Conservation (phyloP, 345 rosid genomes). For the Eucalyptus fibrosa region DNA sequence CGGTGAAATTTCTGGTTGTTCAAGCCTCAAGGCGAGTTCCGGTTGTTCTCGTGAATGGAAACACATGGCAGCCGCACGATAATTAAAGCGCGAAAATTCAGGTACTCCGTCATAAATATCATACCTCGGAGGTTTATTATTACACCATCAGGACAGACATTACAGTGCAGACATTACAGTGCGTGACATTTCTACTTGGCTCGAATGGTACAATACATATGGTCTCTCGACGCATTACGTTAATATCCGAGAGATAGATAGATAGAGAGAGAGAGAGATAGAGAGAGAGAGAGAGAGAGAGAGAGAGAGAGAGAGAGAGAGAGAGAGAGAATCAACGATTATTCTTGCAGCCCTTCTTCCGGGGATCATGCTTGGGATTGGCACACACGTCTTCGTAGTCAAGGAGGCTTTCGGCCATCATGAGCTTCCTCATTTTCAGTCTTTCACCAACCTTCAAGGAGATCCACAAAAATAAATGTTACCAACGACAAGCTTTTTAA, state of each 20-base stretch:
- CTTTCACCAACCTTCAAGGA: not conserved
- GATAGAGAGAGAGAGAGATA: not conserved
- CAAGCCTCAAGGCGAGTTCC: not conserved
- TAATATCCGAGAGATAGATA: not conserved
- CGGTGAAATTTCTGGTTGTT: not conserved
- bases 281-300: not conserved
- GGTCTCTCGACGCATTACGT: not conserved
- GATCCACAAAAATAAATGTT: not conserved
- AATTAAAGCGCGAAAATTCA: not conserved
- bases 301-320: not conserved
- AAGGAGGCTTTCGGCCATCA: not conserved
- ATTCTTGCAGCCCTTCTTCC: not conserved
- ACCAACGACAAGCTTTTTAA: not conserved
- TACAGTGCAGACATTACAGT: not conserved
- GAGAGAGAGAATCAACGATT: not conserved
- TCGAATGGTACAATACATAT: not conserved
- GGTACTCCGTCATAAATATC: not conserved
- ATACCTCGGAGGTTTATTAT: not conserved
- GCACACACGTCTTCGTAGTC: conserved; percentile 1
- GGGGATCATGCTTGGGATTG: conserved; percentile 1
- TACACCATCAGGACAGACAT: not conserved
- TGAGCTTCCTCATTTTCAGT: not conserved
- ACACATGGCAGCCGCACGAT: not conserved
- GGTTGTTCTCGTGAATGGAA: not conserved
- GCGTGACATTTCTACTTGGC: not conserved